Conservation (phyloP, 225 moss, liverwort and hornwort genomes). For the Marchantia polymorpha region DNA sequence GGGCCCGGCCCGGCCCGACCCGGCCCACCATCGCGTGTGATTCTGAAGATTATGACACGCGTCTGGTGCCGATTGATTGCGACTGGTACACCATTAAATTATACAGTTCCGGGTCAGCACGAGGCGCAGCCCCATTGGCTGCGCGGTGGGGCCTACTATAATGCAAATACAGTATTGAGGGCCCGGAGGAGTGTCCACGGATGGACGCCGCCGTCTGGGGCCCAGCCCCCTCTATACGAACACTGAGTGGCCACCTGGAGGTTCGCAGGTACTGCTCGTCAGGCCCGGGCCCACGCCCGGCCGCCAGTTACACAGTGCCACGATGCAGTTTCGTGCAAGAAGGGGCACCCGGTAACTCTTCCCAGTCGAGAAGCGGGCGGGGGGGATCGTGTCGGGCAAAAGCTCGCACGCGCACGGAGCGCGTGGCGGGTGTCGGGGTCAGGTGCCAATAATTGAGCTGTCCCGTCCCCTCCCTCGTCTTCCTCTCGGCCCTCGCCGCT, state of each 20-base stretch:
- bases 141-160: background rate
- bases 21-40: background rate
- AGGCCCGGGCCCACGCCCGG: background rate
- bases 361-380: background rate
- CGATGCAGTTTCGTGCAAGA: constrained; percentile 12
- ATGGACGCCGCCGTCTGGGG: constrained; percentile 12
- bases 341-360: constrained; percentile 4
- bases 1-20: background rate
- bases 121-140: background rate
- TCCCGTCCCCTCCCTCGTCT: background rate
- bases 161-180: constrained; percentile 9
- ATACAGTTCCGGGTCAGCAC: background rate
- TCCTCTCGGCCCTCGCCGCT: too few species aligned
- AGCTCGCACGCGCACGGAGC: constrained; percentile 13
- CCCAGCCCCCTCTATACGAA: constrained; percentile 7
- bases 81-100: background rate
- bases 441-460: constrained; percentile 13
- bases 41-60: background rate
- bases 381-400: constrained; percentile 16
- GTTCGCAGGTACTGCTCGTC: too few species aligned
- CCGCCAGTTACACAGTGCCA: constrained; percentile 3
- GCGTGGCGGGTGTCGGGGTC: constrained; percentile 16
- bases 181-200: constrained; percentile 2
- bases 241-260: constrained; percentile 5
- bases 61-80: background rate